phyloP scores from a whole-genome alignment of 1,139 yeast genomes.

The Yamadazyma songkhlaensis region DNA sequence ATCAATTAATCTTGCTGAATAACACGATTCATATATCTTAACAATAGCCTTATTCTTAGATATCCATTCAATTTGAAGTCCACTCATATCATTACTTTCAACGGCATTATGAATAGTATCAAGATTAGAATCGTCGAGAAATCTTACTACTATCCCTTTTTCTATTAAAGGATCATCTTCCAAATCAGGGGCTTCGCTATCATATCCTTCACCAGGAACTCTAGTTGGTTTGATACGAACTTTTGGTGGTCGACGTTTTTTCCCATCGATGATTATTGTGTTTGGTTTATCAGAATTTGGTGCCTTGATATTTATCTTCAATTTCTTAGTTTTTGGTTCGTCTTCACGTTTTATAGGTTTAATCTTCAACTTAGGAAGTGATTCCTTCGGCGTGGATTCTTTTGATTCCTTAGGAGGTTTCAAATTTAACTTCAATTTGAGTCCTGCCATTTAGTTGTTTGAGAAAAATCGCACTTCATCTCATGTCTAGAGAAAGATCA shows the following conservation, averaged over 20 bases:
- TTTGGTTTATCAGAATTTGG: conserved; percentile 13
- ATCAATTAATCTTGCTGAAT: conserved; percentile 85
- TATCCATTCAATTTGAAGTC: conserved; percentile 75
- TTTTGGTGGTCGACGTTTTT: conserved; percentile 43
- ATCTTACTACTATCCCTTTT: conserved; percentile 77
- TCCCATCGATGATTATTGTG: conserved; percentile 4
- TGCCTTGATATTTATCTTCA: conserved; percentile 10
- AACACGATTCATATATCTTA: conserved; percentile 52
- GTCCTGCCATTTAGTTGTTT: conserved; percentile 8
- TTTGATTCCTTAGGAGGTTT: conserved; percentile 19
- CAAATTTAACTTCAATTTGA: conserved; percentile 13
- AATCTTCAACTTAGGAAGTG: conserved; percentile 18
- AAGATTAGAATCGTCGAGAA: conserved; percentile 74
- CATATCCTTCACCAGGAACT: conserved; percentile 93
- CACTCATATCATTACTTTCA: conserved; percentile 76
- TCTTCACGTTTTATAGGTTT: conserved; percentile 22
- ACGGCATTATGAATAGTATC: conserved; percentile 78
- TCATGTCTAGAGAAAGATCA: background rate
- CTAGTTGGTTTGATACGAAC: conserved; percentile 81
- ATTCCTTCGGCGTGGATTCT: background rate
- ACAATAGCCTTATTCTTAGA: conserved; percentile 76
- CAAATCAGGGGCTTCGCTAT: conserved; percentile 93
- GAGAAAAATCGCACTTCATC: conserved; percentile 1
- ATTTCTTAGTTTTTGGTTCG: conserved; percentile 10
- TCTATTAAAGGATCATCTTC: conserved; percentile 94